phyloP scores from a whole-genome alignment of 2,329 filamentous ascomycete species.

The Thielaviopsis punctulata region DNA sequence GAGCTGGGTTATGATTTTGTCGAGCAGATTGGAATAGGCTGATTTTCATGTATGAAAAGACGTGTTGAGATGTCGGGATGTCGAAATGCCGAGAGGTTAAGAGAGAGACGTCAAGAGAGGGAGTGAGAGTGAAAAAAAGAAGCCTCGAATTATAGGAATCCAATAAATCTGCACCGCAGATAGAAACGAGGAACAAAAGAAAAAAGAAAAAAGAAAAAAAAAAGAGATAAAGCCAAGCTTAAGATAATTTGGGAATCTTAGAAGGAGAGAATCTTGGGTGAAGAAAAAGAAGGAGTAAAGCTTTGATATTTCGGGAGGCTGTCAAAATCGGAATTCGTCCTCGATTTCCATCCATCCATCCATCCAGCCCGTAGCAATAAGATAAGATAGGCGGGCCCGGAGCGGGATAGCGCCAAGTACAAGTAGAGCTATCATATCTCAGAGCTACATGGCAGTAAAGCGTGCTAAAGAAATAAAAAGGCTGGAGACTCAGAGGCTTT shows the following conservation, averaged over 20 bases:
- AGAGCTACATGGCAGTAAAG: background rate
- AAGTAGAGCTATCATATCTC: background rate
- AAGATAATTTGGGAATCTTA: background rate
- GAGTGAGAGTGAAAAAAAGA: background rate
- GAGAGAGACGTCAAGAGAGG: background rate
- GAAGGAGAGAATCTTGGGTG: background rate
- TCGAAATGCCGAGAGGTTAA: too few relatives aligned
- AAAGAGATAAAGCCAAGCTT: background rate
- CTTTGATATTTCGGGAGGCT: background rate
- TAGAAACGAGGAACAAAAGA: background rate
- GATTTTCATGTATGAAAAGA: too few relatives aligned
- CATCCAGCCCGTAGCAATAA: background rate
- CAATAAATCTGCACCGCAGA: background rate
- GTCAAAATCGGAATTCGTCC: background rate
- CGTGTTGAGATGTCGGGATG: too few relatives aligned
- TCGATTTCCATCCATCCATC: background rate
- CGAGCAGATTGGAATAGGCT: too few relatives aligned
- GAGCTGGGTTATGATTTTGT: too few relatives aligned
- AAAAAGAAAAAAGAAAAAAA: background rate
- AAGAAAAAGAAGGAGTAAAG: background rate
- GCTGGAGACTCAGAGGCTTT: background rate
- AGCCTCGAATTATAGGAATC: constrained; percentile 8
- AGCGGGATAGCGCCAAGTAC: background rate
- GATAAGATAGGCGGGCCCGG: background rate
- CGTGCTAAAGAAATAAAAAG: background rate